A percentile compares a stretch with the other conserved stretches of the same genome.
phyloP scores from a whole-genome alignment of 352 stramenopile species.

The Elongisporangium anandrum region DNA sequence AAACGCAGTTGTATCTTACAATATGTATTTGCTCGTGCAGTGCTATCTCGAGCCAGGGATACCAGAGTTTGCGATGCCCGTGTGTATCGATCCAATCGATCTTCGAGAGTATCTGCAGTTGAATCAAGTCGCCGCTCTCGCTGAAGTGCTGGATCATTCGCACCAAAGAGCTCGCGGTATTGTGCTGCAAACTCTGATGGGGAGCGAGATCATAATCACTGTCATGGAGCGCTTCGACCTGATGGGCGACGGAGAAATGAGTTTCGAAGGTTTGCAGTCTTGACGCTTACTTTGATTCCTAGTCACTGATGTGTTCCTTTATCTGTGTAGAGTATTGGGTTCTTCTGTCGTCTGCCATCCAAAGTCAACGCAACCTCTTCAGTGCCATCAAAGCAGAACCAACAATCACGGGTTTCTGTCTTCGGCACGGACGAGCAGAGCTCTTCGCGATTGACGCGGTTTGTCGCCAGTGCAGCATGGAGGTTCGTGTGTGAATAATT shows the following conservation, averaged over 20 bases:
- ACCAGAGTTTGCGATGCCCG: conserved; percentile 5
- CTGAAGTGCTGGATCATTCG: conserved; percentile 14
- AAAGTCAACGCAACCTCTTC: conserved; percentile 19
- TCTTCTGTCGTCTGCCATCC: conserved; percentile 13
- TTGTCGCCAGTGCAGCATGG: conserved; percentile 37
- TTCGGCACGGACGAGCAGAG: conserved; percentile 42
- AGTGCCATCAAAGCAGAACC: conserved; percentile 34
- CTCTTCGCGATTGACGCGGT: conserved; percentile 38
- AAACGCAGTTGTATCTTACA: neutral
- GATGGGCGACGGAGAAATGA: conserved; percentile 45
- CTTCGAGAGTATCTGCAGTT: conserved; percentile 9
- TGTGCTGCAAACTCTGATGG: conserved; percentile 39
- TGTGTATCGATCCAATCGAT: conserved; percentile 10
- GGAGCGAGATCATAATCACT: conserved; percentile 28
- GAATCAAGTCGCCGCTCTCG: conserved; percentile 18
- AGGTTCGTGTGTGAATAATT: conserved; percentile 26
- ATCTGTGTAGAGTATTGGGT: neutral
- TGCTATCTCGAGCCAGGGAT: conserved; percentile 3
- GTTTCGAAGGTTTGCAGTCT: conserved; percentile 50
- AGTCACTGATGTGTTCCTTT: neutral
- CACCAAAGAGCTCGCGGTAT: conserved; percentile 15
- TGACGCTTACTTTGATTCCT: neutral
- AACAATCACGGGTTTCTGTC: conserved; percentile 36
- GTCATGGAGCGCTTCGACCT: conserved; percentile 49
- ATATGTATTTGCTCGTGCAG: neutral